Percentiles rank a stretch among this genome's conserved stretches.
These are phyloP conservation scores for Teunomyces panamensis DNA, from an alignment of 805 yeast genomes.

Conservation along the genomic window DNA sequence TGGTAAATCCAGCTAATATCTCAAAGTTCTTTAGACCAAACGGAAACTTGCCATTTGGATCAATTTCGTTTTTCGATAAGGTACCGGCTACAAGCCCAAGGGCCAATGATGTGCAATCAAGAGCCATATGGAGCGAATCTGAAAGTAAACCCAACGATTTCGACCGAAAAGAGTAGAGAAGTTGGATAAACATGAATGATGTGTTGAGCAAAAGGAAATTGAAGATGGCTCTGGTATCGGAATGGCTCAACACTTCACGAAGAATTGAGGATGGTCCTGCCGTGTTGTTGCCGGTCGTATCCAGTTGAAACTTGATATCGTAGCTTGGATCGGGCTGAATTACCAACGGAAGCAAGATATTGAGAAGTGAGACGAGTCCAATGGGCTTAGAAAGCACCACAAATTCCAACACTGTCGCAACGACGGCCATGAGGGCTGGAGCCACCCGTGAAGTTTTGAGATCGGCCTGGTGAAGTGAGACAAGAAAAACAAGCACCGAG, in stretches of 20 bases:
- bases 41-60: conserved; percentile 69
- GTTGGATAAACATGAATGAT: conserved; percentile 91
- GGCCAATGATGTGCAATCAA: conserved; percentile 88
- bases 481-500: conserved; percentile 20
- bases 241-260: conserved; percentile 31
- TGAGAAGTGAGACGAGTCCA: conserved; percentile 8
- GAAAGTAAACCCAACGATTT: conserved; percentile 88
- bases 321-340: conserved; percentile 18
- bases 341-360: conserved; percentile 17
- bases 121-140: conserved; percentile 93
- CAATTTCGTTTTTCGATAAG: conserved; percentile 32
- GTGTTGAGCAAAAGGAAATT: conserved; percentile 82
- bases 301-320: neutral
- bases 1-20: conserved; percentile 92
- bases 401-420: conserved; percentile 19
- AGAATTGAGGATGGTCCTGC: conserved; percentile 14
- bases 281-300: neutral
- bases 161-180: conserved; percentile 87
- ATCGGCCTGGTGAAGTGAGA: conserved; percentile 23
- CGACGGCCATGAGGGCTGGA: conserved; percentile 15
- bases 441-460: conserved; percentile 13
- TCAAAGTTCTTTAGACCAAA: conserved; percentile 84
- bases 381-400: conserved; percentile 14
- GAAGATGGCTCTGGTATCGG: conserved; percentile 84
- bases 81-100: conserved; percentile 87